phyloP scores from a whole-genome alignment of 768 basidiomycete species.

The Solioccasus polychromus region DNA sequence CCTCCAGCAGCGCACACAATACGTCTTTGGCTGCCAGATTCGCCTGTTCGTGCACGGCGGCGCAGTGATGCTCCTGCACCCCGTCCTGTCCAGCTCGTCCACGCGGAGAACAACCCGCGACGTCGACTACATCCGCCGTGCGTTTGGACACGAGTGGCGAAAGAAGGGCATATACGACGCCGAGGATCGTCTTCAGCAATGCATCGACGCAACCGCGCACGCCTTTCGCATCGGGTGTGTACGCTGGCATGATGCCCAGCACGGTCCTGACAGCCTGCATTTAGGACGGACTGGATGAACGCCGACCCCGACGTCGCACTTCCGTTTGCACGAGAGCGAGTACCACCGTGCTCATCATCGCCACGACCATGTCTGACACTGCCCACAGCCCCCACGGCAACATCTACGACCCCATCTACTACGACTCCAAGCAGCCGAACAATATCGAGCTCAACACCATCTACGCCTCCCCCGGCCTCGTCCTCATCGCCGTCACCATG shows the following conservation, averaged over 20 bases:
- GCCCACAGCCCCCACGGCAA: constrained; percentile 20
- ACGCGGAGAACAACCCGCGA: constrained; percentile 58
- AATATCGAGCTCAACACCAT: constrained; percentile 57
- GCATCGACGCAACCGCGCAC: constrained; percentile 54
- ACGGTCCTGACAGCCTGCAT: no score
- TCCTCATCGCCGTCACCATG: constrained; percentile 60
- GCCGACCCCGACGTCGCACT: constrained; percentile 69
- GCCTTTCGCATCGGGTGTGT: constrained; percentile 45
- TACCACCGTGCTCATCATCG: constrained; percentile 1
- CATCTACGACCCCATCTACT: constrained; percentile 59
- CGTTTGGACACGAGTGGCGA: constrained; percentile 55
- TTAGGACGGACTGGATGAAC: constrained; percentile 67
- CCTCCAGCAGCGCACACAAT: constrained; percentile 48
- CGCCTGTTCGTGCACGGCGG: constrained; percentile 70
- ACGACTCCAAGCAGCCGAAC: constrained; percentile 46
- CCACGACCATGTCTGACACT: constrained; percentile 8
- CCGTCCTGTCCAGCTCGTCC: constrained; percentile 35
- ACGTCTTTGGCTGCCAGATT: constrained; percentile 48
- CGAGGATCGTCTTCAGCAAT: constrained; percentile 49
- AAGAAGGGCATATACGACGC: constrained; percentile 50
- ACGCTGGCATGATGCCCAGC: no score
- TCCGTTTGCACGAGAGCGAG: constrained; percentile 63
- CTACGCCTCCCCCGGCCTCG: constrained; percentile 54
- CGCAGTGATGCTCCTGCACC: constrained; percentile 70
- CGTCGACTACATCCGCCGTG: constrained; percentile 63